These are phyloP conservation scores for Termitomyces sp. DNA, from an alignment of 768 basidiomycete genomes.

Conservation along the genomic window DNA sequence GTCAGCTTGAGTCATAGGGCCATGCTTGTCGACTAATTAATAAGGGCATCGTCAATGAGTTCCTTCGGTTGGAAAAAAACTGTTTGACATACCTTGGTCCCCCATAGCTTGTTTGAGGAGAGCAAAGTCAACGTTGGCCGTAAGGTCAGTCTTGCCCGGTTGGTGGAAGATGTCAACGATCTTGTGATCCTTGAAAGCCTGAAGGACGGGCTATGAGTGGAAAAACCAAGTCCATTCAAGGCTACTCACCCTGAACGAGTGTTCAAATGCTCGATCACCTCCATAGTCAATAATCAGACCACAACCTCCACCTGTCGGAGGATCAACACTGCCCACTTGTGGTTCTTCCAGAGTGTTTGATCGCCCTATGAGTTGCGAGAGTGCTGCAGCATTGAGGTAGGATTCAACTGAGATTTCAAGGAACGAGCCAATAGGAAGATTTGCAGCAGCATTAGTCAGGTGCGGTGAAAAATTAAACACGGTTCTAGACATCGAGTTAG, in stretches of 20 bases:
- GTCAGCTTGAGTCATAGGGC: slow-evolving; percentile 57
- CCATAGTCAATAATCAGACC: slow-evolving; percentile 93
- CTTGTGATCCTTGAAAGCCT: slow-evolving; percentile 91
- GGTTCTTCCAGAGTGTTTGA: neutral
- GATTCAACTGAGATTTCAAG: slow-evolving; percentile 79
- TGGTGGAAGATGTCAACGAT: slow-evolving; percentile 80
- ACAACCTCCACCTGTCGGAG: slow-evolving; percentile 37
- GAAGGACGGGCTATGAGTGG: neutral
- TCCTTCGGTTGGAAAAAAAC: neutral
- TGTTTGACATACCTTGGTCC: slow-evolving; percentile 41
- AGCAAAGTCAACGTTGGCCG: slow-evolving; percentile 95
- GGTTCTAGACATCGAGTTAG: slow-evolving; percentile 47
- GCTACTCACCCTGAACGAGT: slow-evolving; percentile 77
- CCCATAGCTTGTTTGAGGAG: slow-evolving; percentile 77
- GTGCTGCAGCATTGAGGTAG: slow-evolving; percentile 61
- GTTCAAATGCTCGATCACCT: slow-evolving; percentile 57
- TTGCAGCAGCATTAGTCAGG: slow-evolving; percentile 36
- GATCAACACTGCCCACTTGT: neutral
- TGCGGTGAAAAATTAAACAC: slow-evolving; percentile 66
- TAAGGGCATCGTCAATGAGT: neutral
- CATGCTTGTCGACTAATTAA: slow-evolving; percentile 51
- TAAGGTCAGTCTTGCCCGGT: slow-evolving; percentile 89
- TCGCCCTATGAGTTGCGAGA: slow-evolving; percentile 58
- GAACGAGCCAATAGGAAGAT: slow-evolving; percentile 63
- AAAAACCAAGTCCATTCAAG: neutral